Evolutionary conservation across 1,284 basidiomycete genomes (phyloP), one percentile per base, ranked within the genome.

Genomic region (Termitomyces sp.): DNA sequence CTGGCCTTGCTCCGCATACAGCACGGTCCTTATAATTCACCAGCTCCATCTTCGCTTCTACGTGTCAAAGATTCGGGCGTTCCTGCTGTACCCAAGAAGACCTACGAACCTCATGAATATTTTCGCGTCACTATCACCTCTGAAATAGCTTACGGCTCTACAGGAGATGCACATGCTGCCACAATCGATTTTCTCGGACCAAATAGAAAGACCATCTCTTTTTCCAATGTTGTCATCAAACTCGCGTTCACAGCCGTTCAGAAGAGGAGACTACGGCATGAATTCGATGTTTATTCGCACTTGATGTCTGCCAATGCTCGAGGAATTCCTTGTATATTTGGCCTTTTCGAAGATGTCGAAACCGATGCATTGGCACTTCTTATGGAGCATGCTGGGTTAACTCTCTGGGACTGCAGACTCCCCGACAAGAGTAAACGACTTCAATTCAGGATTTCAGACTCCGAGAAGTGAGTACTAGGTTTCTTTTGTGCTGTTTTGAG

Each of bases 281-380:
- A 66, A 38, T 64, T 55, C n/a, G 10, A 31, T 1, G 52, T 64
- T 0, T 66, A 66, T 50, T 21, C 41, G 0, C 56, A 56, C 26
- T 50, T 66, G 14, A 49, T 49, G 14, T 33, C 24, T 4, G 13
- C 50, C 1, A 37, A 39, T 16, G 52, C 57, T 5, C 53, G 50
- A 21, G 57, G 60, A 7, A 52, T 64, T 21, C 56, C 62, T 1
- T 13, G 16, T 26, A 50, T 61, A 3, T 60, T 60, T 50, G 65
- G 64, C 1, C 31, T 65, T n/a, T 65, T 60, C 31, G 41, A 62
- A 21, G 65, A 64, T 45, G 46, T 56, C 3, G 62, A 60, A 31
- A 56, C 50, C 4, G 56, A 50, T 1, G 34, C 57, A 2, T 37
- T 60, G 8, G 52, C 45, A 0, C 54, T 66, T 4, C 38, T 66